Evolutionary conservation across 805 yeast species (phyloP).

Genomic region (Spathaspora girioi): DNA sequence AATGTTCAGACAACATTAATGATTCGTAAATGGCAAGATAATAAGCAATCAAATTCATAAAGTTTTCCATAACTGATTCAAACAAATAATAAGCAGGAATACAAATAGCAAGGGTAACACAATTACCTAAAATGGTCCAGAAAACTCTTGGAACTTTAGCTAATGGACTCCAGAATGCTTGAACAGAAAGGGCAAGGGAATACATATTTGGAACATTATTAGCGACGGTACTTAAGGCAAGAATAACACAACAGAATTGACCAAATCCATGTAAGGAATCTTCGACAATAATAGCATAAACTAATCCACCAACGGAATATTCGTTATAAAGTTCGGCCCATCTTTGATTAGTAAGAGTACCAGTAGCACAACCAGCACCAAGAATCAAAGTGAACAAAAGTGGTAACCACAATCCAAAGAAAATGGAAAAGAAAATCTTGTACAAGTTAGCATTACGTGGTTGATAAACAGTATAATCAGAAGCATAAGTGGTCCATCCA

Average conservation of each 20-base stretch:
- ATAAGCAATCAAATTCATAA: constrained; percentile 90
- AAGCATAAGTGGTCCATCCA: constrained; percentile 92
- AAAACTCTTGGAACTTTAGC: constrained; percentile 73
- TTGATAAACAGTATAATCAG: constrained; percentile 90
- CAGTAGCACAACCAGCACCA: constrained; percentile 85
- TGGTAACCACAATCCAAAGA: constrained; percentile 64
- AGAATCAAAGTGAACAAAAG: constrained; percentile 68
- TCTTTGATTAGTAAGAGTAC: constrained; percentile 41
- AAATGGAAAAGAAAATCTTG: constrained; percentile 62
- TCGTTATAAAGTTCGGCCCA: constrained; percentile 27
- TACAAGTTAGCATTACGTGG: constrained; percentile 56
- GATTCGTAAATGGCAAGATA: constrained; percentile 84
- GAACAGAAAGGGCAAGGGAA: constrained; percentile 84
- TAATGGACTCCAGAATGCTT: constrained; percentile 75
- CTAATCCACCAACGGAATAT: constrained; percentile 61
- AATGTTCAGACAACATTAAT: constrained; percentile 76
- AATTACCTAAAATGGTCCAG: constrained; percentile 79
- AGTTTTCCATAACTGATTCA: constrained; percentile 69
- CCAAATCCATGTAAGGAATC: constrained; percentile 87
- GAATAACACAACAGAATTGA: constrained; percentile 78
- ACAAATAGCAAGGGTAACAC: constrained; percentile 75
- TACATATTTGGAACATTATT: constrained; percentile 94
- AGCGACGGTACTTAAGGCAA: constrained; percentile 83
- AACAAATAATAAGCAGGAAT: constrained; percentile 84
- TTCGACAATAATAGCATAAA: constrained; percentile 71